Evolutionary conservation across 352 stramenopile genomes (phyloP), one percentile per base, ranked within the genome.

Genomic region (Globisporangium cylindrosporum): DNA sequence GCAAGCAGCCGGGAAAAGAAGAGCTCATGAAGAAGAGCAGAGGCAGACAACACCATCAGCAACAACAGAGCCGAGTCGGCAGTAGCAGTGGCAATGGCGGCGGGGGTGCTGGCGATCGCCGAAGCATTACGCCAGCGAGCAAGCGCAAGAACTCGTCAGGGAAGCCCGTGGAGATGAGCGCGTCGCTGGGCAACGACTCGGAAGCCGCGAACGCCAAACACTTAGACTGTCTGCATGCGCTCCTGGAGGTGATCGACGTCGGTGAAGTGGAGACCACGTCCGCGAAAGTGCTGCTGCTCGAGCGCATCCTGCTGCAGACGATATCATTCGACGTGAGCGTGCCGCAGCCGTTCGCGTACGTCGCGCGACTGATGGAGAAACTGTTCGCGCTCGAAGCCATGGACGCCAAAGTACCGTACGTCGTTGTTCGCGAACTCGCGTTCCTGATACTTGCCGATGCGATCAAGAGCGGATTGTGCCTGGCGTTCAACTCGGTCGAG

Each of bases 291-390:
- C 71, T 92, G 58, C 73, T 92, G 34, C 74, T 90, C 12, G 84
- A 94, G 74, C 70, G 86, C 58, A 78, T 94, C 29, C 34, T 94
- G 59, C 65, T 94, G 60, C 85, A 92, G 57, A 92, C 84, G 32
- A 73, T 94, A 15, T 83, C 78, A 25, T 94, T 93, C 59, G 80
- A 94, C 55, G 72, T 94, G 22, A 75, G 75, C n/a, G 72, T 84
- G 1, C 77, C 86, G 18, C 81, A 93, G 69, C 84, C 86, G 0
- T 91, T 89, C 66, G 73, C 80, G 20, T 89, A 91, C 56, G 78
- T 92, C 9, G 65, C 78, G 25, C 76, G 69, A 4, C 71, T 72
- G 20, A 81, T 93, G 77, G 81, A 90, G 55, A 64, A 62, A 3
- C 29, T 93, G 15, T 87, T 91, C 58, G 71, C 73, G 10, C 65